Conservation (phyloP, 805 yeast genomes). For the Candida verbasci region DNA sequence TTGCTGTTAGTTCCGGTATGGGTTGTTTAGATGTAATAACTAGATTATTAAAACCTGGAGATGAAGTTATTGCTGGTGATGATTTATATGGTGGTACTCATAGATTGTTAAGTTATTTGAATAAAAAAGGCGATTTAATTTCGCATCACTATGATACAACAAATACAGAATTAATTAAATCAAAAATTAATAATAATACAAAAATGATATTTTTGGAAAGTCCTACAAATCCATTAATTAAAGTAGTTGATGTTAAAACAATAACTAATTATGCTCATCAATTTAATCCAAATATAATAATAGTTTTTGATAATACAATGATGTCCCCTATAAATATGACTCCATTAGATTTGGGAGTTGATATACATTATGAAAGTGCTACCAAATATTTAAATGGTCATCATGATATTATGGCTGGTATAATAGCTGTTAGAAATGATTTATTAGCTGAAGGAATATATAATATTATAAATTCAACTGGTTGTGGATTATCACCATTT, state of each 20-base stretch:
- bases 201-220: constrained; percentile 80
- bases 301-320: constrained; percentile 95
- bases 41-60: constrained; percentile 73
- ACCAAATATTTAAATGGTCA: constrained; percentile 92
- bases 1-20: constrained; percentile 91
- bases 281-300: constrained; percentile 60
- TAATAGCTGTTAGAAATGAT: constrained; percentile 63
- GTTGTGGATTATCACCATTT: constrained; percentile 88
- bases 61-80: constrained; percentile 89
- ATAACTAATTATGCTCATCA: constrained; percentile 65
- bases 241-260: constrained; percentile 73
- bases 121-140: constrained; percentile 57
- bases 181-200: constrained; percentile 54
- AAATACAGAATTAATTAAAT: constrained; percentile 53
- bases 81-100: constrained; percentile 95
- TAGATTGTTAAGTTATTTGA: constrained; percentile 70
- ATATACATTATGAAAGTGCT: constrained; percentile 89
- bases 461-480: constrained; percentile 82
- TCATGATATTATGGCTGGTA: constrained; percentile 96
- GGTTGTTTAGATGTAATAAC: constrained; percentile 84
- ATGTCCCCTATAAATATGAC: constrained; percentile 86
- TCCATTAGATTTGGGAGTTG: constrained; percentile 83
- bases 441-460: constrained; percentile 65
- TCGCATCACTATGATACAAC: constrained; percentile 84
- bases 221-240: constrained; percentile 91